A percentile compares a stretch with the other conserved stretches of the same genome.
phyloP scores from a whole-genome alignment of 306 rosid genomes.

The Cercis canadensis region DNA sequence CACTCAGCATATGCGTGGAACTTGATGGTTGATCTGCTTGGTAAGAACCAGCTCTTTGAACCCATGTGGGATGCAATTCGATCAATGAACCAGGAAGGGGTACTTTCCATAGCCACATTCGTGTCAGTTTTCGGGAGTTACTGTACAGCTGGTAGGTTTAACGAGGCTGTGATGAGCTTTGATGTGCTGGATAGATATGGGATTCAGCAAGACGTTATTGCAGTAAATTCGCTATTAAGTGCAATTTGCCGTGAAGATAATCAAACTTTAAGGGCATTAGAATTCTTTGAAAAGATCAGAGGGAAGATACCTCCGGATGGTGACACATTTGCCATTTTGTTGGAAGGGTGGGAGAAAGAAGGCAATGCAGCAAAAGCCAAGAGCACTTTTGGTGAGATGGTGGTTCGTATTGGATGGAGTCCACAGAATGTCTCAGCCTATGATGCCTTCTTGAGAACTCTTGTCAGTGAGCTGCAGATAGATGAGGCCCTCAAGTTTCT shows the following conservation, averaged over 20 bases:
- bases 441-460: conserved; percentile 58
- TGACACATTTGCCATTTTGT: conserved; percentile 63
- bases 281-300: conserved; percentile 52
- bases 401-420: conserved; percentile 57
- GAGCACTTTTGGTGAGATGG: conserved; percentile 64
- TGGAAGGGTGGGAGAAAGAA: conserved; percentile 77
- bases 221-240: conserved; percentile 62
- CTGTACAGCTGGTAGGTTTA: conserved; percentile 53
- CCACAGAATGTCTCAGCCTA: conserved; percentile 52
- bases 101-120: conserved; percentile 56
- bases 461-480: conserved; percentile 43
- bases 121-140: conserved; percentile 66
- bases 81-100: conserved; percentile 63
- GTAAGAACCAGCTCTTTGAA: conserved; percentile 69
- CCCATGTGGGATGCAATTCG: conserved; percentile 79
- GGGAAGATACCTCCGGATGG: conserved; percentile 58
- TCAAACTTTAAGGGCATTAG: conserved; percentile 48
- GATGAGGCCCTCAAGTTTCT: conserved; percentile 58
- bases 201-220: conserved; percentile 50
- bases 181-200: conserved; percentile 73
- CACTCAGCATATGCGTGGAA: conserved; percentile 66
- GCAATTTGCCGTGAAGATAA: conserved; percentile 62
- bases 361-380: conserved; percentile 55
- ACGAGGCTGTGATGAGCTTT: conserved; percentile 68
- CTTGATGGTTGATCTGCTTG: conserved; percentile 69